Evolutionary conservation across 345 rosid genomes (phyloP), one percentile per base, ranked within the genome.

Genomic region (Cardamine occulta): DNA sequence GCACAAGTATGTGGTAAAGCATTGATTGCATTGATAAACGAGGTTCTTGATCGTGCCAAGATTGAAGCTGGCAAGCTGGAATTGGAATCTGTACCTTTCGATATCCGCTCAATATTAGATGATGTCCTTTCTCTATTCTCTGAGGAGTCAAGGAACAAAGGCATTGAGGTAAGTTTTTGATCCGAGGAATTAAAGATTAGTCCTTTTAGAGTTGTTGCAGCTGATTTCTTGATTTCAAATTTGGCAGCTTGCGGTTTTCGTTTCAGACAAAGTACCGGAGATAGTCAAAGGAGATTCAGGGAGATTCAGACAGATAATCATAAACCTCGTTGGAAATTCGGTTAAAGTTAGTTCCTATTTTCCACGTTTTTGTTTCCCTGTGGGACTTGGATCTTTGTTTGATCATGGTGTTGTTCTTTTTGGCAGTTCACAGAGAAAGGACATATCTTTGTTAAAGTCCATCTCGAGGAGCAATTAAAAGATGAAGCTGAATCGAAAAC

Each of bases 1-100:
- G 99, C 97, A 64, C 97, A 95, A 84, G 85, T 70, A 14, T 92
- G 99, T 77, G 99, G 97, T 57, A 95, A 92, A 85, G 97, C 99
- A 58, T 79, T 95, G 88, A 90, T 95, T 77, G 77, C 89, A 14
- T 80, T 95, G 67, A 95, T 95, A 80, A 95, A 95, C 68, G 97
- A 92, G 82, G 97, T 95, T 85, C 97, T 95, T 69, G 99, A 95
- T 82, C 90, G 96, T 23, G 99, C 97, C 53, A 95, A 95, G 82
- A 92, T 95, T 63, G 99, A 95, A 87, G 97, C 99, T 18, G 89
- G 97, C 44, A 95, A 87, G 82, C 81, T 95, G 63, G 99, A 92
- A 73, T 80, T 95, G 52, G 99, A 95, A 80, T 82, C 84, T 47
- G 97, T 95, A 60, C 90, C 93, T 44, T 92, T 95, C 15, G 86